phyloP scores from a whole-genome alignment of 2,329 filamentous ascomycete genomes.

The Fusarium xyrophilum region DNA sequence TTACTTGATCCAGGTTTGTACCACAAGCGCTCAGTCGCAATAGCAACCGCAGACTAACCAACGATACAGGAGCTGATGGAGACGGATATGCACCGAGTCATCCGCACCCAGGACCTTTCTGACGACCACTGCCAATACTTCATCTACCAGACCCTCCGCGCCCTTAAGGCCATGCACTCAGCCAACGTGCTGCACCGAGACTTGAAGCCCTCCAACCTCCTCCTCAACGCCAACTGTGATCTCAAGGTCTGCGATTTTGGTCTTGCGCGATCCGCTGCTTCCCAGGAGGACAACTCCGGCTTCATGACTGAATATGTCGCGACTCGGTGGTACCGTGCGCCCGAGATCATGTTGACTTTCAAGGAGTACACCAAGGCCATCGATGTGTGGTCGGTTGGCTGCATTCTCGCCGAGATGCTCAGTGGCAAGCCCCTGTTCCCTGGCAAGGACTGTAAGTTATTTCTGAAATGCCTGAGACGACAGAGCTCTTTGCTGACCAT shows the following conservation, averaged over 20 bases:
- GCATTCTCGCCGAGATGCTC: conserved; percentile 97
- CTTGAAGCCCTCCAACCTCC: conserved; percentile 94
- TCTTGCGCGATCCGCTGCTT: conserved; percentile 91
- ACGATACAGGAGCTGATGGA: conserved; percentile 88
- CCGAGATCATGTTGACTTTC: conserved; percentile 99
- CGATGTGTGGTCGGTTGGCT: conserved; percentile 98
- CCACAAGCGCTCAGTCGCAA: not conserved
- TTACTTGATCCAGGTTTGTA: conserved; percentile 90
- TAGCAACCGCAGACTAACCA: conserved; percentile 12
- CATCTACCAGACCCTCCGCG: conserved; percentile 98
- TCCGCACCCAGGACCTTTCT: conserved; percentile 96
- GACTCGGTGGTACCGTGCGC: conserved; percentile 97
- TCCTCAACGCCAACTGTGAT: conserved; percentile 98
- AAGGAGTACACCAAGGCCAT: conserved; percentile 99
- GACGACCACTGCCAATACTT: conserved; percentile 99
- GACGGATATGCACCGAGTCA: conserved; percentile 99
- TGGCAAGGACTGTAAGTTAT: conserved; percentile 89
- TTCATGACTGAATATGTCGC: conserved; percentile 99
- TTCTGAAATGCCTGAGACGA: not conserved
- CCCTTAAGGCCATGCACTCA: conserved; percentile 98
- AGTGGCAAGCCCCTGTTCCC: conserved; percentile 98
- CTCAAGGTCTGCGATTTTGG: conserved; percentile 99
- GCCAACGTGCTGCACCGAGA: conserved; percentile 98
- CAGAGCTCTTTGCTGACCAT: conserved; percentile 6
- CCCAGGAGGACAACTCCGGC: conserved; percentile 98